These are phyloP conservation scores for Fusarium nanum DNA, from an alignment of 2,329 filamentous ascomycete species.

Conservation along the genomic window DNA sequence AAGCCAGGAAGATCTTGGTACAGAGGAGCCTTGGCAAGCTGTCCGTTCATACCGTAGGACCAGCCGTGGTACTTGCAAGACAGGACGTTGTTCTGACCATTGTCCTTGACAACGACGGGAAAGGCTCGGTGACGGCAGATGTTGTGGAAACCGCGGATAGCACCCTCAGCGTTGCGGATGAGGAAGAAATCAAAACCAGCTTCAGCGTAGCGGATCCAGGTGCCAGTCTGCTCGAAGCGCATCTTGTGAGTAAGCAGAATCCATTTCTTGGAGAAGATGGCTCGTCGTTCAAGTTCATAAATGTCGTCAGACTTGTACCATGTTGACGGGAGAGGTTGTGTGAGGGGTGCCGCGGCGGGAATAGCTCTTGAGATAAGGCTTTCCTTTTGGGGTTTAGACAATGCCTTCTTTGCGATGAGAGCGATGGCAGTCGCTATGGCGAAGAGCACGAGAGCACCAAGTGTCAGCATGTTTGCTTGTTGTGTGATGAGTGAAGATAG, in stretches of 20 bases:
- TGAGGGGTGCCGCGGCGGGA: conserved; percentile 20
- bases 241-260: conserved; percentile 64
- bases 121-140: conserved; percentile 71
- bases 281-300: conserved; percentile 66
- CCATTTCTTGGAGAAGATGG: conserved; percentile 69
- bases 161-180: conserved; percentile 63
- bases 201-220: conserved; percentile 66
- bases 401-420: conserved; percentile 1
- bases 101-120: conserved; percentile 63
- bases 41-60: conserved; percentile 70
- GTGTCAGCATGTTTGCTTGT: conserved; percentile 16
- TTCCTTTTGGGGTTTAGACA: conserved; percentile 29
- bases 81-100: conserved; percentile 63
- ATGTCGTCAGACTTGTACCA: conserved; percentile 66
- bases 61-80: conserved; percentile 72
- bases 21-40: conserved; percentile 69
- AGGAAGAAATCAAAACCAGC: conserved; percentile 68
- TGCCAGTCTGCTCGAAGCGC: conserved; percentile 62
- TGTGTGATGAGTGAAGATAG: neutral
- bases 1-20: conserved; percentile 68
- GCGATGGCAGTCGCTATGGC: conserved; percentile 13
- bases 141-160: conserved; percentile 70
- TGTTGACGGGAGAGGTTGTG: conserved; percentile 36
- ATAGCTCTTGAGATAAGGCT: conserved; percentile 24
- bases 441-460: conserved; percentile 18